Base-by-base conservation (phyloP, 1,284 basidiomycete species). In the Trichosporon sp. region DNA sequence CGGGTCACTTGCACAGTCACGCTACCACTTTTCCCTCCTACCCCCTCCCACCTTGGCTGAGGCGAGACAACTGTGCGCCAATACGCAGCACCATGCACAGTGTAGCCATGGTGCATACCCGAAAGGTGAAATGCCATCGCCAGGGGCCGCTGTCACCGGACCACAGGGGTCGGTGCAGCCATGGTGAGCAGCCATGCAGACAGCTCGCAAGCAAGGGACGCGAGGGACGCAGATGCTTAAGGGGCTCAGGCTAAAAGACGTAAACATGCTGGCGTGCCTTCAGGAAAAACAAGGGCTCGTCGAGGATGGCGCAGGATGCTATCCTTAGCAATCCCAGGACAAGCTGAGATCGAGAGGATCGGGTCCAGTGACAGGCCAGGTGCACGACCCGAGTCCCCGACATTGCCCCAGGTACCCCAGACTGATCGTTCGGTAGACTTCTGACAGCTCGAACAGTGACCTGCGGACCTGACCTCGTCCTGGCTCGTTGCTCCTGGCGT, bases 131-230 rank as follows among this genome's bases (percentile, higher is more conserved):
- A 32, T 32, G 31, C 32, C 32, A n/a, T 63, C 12, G 31, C 59
- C 59, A 63, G 59, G 59, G 59, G 59, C 59, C 59, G 59, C 59
- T 63, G 59, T 63, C 59, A 37, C 59, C 59, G 59, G 59, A 63
- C 59, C 31, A 16, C 59, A 63, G 59, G 59, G 59, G 31, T 21
- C 59, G 16, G 31, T 11, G 59, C 59, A 35, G 59, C 59, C 31
- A 35, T 32, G 59, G 59, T 32, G 4, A 35, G 19, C 31, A n/a
- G 16, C 31, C 59, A 61, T 56, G 12, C 54, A 26, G 54, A 19
- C 32, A n/a, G 16, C 32, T 7, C 35, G 16, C 12, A n/a, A 31
- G 3, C 32, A 21, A 63, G 59, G 31, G 6, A 35, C 31, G 59
- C 31, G 31, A 12, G 32, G 59, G 59, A 35, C 5, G 14, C 59